Evolutionary conservation across 1,139 yeast genomes (phyloP), one percentile per base, ranked within the genome.

Genomic region (Candida pseudoviswanathii): DNA sequence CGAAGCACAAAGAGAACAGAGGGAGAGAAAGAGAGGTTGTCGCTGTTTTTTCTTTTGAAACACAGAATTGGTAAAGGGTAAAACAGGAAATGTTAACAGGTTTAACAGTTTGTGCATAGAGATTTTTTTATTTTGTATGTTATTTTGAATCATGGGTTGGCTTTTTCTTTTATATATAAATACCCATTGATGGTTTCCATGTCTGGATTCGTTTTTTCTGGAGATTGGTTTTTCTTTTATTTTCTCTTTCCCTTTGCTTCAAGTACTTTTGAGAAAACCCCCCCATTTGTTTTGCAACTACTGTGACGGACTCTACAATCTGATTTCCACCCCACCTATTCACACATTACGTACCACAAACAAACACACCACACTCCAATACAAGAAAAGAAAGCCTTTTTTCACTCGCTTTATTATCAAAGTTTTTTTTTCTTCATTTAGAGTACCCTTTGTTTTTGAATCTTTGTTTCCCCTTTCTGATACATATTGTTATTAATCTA

Each of bases 351-450:
- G 16, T 16, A 16, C 16, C 16, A 16, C 16, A 16, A 16, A 16
- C 16, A 16, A 16, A 16, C 16, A 16, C 16, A 16, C 16, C 16
- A 16, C 16, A 37, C 21, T n/a, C 11, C 24, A 25, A 25, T 25
- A 24, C 11, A 9, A 25, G 41, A 37, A 37, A 37, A 30, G 26
- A 10, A 37, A 37, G 10, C 41, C 41, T 37, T 37, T 25, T 33
- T 37, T 37, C 41, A 25, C 41, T 37, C 41, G 41, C 41, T 37
- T 37, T 25, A 25, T 37, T 37, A 37, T 37, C 41, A 37, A 37
- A 25, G 41, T 24, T 37, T 37, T 37, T 37, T 37, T 37, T 37
- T 37, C 27, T 37, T 3, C 40, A 24, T 21, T 37, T 37, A 30
- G 26, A 25, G 3, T 11, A n/a, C 37, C 37, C 37, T 36, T 36